Conservation (phyloP, 768 basidiomycete genomes). For the Grammothele lineata region DNA sequence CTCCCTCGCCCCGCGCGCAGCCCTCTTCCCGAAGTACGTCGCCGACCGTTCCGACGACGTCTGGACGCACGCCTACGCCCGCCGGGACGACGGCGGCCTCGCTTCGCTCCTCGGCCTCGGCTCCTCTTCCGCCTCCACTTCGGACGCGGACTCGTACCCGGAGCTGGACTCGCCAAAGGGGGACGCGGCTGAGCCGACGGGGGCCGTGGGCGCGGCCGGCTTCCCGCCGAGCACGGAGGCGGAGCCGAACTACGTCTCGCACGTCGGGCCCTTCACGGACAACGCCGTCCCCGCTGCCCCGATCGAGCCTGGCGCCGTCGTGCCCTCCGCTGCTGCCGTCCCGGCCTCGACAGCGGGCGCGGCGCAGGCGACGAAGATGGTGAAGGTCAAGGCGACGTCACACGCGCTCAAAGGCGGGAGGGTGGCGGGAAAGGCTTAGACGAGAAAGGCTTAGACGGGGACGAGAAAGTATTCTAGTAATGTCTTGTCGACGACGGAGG, state of each 20-base stretch:
- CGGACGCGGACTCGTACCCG: not conserved
- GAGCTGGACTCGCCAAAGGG: not conserved
- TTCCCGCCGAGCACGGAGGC: too few relatives aligned
- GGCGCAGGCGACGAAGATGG: conserved; percentile 1
- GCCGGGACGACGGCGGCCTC: too few relatives aligned
- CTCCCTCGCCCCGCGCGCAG: not conserved
- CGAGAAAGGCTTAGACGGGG: too few relatives aligned
- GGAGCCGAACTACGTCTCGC: conserved; percentile 18
- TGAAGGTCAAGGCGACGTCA: conserved; percentile 3
- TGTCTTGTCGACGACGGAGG: too few relatives aligned
- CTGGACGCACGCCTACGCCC: conserved; percentile 2
- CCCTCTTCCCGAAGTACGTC: conserved; percentile 17
- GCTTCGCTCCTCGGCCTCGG: conserved; percentile 4
- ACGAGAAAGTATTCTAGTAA: not conserved
- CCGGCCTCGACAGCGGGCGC: conserved; percentile 4
- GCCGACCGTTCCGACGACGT: conserved; percentile 15
- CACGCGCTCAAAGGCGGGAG: not conserved
- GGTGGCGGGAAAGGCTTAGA: too few relatives aligned
- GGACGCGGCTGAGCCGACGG: too few relatives aligned
- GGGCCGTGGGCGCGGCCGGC: not conserved
- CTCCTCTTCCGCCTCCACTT: not conserved
- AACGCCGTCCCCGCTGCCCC: not conserved
- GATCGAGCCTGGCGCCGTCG: too few relatives aligned
- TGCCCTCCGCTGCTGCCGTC: not conserved
- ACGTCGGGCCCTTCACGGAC: conserved; percentile 12